Percentiles rank a stretch among this genome's conserved stretches.
Evolutionary conservation across 805 yeast genomes (phyloP).

Genomic region (Cyberlindnera xishuangbannaensis): DNA sequence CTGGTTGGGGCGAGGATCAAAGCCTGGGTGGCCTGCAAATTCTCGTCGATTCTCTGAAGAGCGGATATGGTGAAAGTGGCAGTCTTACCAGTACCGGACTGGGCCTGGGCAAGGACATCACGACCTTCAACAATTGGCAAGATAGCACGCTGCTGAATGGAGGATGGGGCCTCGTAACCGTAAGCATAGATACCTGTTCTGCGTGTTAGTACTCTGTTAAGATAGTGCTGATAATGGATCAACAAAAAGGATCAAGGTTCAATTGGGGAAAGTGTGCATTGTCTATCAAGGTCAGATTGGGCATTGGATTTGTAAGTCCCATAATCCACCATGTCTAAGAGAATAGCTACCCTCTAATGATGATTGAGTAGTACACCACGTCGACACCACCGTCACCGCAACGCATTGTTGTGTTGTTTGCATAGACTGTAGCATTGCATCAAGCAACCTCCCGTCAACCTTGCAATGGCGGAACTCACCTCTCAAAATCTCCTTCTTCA

Average conservation of each 20-base stretch:
- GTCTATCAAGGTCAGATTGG: too few species aligned
- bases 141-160: conserved; percentile 97
- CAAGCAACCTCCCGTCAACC: too few species aligned
- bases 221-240: background rate
- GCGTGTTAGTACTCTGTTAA: conserved; percentile 8
- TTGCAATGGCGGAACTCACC: too few species aligned
- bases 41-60: conserved; percentile 68
- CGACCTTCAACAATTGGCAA: conserved; percentile 91
- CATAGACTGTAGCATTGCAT: too few species aligned
- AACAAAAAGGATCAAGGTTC: too few species aligned
- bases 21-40: conserved; percentile 77
- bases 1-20: conserved; percentile 95
- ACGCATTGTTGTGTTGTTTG: too few species aligned
- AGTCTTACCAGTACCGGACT: conserved; percentile 98
- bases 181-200: conserved; percentile 76
- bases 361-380: too few species aligned
- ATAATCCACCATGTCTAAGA: too few species aligned
- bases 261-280: too few species aligned
- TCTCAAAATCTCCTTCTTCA: conserved; percentile 56
- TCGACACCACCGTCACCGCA: too few species aligned
- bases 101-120: conserved; percentile 98
- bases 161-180: conserved; percentile 95
- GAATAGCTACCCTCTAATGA: too few species aligned
- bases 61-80: conserved; percentile 93
- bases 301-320: too few species aligned